Evolutionary conservation across 1,284 basidiomycete genomes (phyloP).

Genomic region (Puccinia horiana): DNA sequence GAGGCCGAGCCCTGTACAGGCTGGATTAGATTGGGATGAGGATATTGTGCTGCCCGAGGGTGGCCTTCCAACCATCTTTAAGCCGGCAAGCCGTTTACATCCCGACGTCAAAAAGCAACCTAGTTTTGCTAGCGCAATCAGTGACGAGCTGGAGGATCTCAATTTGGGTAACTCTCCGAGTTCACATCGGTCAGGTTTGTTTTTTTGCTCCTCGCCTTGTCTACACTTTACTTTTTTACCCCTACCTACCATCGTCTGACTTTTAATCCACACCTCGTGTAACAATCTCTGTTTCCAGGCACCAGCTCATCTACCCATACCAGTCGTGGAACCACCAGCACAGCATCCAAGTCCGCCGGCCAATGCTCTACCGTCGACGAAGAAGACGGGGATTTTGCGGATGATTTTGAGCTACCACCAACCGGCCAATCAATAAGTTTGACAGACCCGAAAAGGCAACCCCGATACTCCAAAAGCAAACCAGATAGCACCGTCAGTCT

Average conservation of each 20-base stretch:
- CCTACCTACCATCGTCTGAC: neutral
- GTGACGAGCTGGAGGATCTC: slow-evolving; percentile 38
- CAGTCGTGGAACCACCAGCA: neutral
- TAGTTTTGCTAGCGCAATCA: slow-evolving; percentile 47
- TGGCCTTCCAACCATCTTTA: slow-evolving; percentile 12
- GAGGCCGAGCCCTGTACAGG: slow-evolving; percentile 30
- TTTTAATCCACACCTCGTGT: neutral
- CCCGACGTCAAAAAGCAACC: slow-evolving; percentile 26
- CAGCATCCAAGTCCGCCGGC: slow-evolving; percentile 3
- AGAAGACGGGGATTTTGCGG: slow-evolving; percentile 33
- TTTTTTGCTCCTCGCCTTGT: neutral
- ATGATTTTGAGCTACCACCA: slow-evolving; percentile 43
- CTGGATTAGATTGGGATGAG: slow-evolving; percentile 49
- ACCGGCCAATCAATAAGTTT: slow-evolving; percentile 22
- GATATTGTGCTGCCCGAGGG: slow-evolving; percentile 42
- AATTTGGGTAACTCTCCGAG: neutral
- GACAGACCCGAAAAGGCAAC: neutral
- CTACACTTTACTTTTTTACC: neutral
- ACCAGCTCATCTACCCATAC: neutral
- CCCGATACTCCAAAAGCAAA: slow-evolving; percentile 5
- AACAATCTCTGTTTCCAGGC: neutral
- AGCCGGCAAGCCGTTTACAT: neutral
- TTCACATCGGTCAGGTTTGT: slow-evolving; percentile 4
- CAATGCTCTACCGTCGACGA: slow-evolving; percentile 18
- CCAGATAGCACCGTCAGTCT: slow-evolving; percentile 11